phyloP scores from a whole-genome alignment of 805 yeast genomes.

The Clavispora carvajalis region DNA sequence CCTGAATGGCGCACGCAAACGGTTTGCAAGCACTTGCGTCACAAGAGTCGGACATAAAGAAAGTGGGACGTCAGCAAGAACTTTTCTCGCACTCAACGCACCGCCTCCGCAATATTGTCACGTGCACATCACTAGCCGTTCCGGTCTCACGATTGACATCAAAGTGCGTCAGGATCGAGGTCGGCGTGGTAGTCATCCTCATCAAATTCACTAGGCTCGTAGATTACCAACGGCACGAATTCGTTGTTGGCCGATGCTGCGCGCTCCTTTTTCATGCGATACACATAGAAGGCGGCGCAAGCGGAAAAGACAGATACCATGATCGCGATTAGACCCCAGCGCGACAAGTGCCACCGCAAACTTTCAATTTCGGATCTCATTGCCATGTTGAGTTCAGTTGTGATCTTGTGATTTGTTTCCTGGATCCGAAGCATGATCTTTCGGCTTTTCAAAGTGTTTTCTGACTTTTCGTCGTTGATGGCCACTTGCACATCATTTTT shows the following conservation, averaged over 20 bases:
- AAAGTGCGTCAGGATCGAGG: constrained; percentile 32
- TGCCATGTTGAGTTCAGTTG: constrained; percentile 75
- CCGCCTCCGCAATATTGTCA: not conserved
- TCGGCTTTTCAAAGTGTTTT: constrained; percentile 72
- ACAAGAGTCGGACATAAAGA: not conserved
- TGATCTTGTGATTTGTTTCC: constrained; percentile 78
- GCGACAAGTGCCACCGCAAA: constrained; percentile 87
- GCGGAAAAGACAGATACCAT: constrained; percentile 56
- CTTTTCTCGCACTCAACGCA: not conserved
- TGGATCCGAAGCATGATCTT: constrained; percentile 65
- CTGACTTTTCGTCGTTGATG: constrained; percentile 79
- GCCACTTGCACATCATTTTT: constrained; percentile 79
- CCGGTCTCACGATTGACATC: no score
- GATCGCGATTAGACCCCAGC: constrained; percentile 80
- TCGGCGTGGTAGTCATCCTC: constrained; percentile 53
- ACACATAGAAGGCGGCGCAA: constrained; percentile 49
- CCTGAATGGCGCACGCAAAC: constrained; percentile 79
- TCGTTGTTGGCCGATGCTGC: constrained; percentile 23
- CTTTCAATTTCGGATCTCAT: constrained; percentile 83
- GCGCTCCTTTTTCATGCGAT: constrained; percentile 20
- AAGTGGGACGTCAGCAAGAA: not conserved
- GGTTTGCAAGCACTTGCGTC: constrained; percentile 56
- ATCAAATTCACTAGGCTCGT: constrained; percentile 47
- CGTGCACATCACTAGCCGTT: not conserved
- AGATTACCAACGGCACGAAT: constrained; percentile 38